Evolutionary conservation across 306 rosid species (phyloP), one percentile per base, ranked within the genome.

Genomic region (Arachis stenosperma): DNA sequence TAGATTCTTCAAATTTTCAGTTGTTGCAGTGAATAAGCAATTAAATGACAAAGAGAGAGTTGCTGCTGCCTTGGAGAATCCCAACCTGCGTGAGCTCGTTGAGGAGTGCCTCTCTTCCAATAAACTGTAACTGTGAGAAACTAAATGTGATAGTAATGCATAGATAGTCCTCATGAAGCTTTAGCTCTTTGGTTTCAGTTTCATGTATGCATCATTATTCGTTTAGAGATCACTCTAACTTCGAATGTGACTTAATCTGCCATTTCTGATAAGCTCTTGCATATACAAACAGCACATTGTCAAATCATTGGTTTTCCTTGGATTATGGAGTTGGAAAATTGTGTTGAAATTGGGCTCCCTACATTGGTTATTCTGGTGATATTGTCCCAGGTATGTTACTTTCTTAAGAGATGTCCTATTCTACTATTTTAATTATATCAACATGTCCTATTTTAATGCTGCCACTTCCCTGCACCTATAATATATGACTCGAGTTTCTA

Each of bases 31-130:
- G 13, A 93, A 93, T 72, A 93, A 93, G 88, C 98, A 91, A 83
- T 79, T 93, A 77, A 93, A 93, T 77, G 97, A 93, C 54, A 93
- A 93, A 82, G 98, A 93, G 75, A 79, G 98, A 85, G 87, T 93
- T 9, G 97, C 97, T 52, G 98, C 98, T 10, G 98, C 97, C 40
- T 47, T 93, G 85, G 97, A 93, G 88, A 91, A 93, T 86, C 96
- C 97, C 65, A 93, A 93, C 86, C 89, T 93, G 78, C 88, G 96
- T 81, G 94, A 93, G 81, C 98, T 93, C 67, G 98, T 93, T 64
- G 97, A 91, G 11, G 98, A 89, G 88, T 93, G 98, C 72, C 94
- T 93, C 60, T 78, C 71, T 77, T 93, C 98, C 47, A 89, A 77
- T 79, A 96, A 93, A 78, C 90, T 93, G 57, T 93, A 93, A 78